Evolutionary conservation across 257 asterid genomes (phyloP).

Genomic region (Coffea canephora): DNA sequence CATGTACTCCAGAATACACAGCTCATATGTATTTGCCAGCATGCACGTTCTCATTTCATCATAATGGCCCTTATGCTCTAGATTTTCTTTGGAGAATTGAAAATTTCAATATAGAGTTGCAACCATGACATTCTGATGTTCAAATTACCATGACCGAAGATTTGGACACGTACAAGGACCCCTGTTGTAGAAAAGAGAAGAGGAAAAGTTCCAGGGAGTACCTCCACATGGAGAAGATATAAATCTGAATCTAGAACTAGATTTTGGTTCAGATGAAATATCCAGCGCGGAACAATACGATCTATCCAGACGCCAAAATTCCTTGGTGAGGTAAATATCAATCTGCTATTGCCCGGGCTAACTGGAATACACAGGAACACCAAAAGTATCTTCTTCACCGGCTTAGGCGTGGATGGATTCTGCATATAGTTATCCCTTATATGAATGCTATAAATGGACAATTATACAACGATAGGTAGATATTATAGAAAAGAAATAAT

Average conservation of each 20-base stretch:
- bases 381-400: slow-evolving; percentile 37
- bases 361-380: slow-evolving; percentile 76
- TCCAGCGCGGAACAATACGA: slow-evolving; percentile 64
- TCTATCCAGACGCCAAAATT: slow-evolving; percentile 71
- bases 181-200: not conserved
- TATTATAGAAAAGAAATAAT: too few relatives aligned
- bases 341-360: slow-evolving; percentile 82
- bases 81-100: not conserved
- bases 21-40: not conserved
- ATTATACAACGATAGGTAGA: too few relatives aligned
- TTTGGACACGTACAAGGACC: not conserved
- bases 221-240: slow-evolving; percentile 85
- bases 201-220: slow-evolving; percentile 17
- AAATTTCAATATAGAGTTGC: not conserved
- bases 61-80: not conserved
- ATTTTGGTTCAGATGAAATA: slow-evolving; percentile 73
- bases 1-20: not conserved
- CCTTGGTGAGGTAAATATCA: slow-evolving; percentile 65
- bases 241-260: slow-evolving; percentile 79
- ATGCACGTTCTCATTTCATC: not conserved
- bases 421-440: slow-evolving; percentile 29
- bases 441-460: too few relatives aligned
- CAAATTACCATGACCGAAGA: not conserved
- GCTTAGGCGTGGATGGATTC: slow-evolving; percentile 33
- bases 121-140: not conserved